Conservation (phyloP, 306 rosid species). For the Quercus bicolor region DNA sequence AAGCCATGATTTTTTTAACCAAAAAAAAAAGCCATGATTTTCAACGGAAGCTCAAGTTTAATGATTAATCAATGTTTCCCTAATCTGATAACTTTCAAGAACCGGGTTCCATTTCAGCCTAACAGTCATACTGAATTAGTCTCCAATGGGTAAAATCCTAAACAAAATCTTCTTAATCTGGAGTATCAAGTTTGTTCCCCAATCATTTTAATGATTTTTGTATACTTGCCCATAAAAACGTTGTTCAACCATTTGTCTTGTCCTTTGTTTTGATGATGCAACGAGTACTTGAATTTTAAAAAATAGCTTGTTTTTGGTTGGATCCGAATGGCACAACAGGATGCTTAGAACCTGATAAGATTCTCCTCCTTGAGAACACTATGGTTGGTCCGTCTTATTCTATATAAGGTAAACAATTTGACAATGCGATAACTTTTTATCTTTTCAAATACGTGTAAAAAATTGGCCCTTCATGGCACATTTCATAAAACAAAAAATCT, state of each 20-base stretch:
- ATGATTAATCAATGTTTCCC: too few relatives aligned
- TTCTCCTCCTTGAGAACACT: neutral
- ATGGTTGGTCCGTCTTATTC: neutral
- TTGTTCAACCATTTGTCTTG: neutral
- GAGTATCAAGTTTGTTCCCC: neutral
- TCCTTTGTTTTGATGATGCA: neutral
- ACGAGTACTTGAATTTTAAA: neutral
- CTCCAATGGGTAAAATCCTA: neutral
- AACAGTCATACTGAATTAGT: neutral
- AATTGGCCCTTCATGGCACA: neutral
- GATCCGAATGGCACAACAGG: slow-evolving; percentile 1
- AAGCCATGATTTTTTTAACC: too few relatives aligned
- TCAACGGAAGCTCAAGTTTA: too few relatives aligned
- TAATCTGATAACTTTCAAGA: neutral
- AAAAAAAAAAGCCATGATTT: too few relatives aligned
- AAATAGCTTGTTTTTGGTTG: neutral
- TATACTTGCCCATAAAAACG: neutral
- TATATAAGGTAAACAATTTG: neutral
- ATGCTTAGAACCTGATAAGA: neutral
- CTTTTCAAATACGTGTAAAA: neutral
- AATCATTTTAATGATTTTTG: neutral
- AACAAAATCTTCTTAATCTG: neutral
- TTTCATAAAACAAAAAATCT: neutral
- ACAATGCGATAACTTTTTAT: neutral
- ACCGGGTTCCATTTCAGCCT: neutral